phyloP scores from a whole-genome alignment of 495 filamentous ascomycete genomes.

The Astrocystis sublimbata region DNA sequence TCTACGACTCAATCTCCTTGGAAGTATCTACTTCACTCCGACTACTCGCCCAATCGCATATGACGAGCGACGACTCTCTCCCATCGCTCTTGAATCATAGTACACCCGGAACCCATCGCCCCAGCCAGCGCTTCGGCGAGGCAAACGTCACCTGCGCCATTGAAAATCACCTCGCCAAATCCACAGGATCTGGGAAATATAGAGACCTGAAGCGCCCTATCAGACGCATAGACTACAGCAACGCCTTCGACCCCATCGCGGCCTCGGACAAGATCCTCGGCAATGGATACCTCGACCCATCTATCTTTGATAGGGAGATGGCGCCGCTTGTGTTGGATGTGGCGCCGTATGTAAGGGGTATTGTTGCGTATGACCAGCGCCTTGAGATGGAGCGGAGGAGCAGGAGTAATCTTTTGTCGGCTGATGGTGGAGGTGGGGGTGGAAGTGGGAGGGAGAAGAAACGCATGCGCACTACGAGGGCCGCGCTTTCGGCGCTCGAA shows the following conservation, averaged over 20 bases:
- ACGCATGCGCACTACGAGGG: slow-evolving; percentile 71
- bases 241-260: slow-evolving; percentile 60
- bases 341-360: slow-evolving; percentile 79
- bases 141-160: slow-evolving; percentile 28
- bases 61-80: slow-evolving; percentile 15
- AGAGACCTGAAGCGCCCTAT: too few relatives aligned
- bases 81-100: too few relatives aligned
- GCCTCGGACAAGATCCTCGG: slow-evolving; percentile 42
- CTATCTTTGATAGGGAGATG: slow-evolving; percentile 70
- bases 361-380: slow-evolving; percentile 71
- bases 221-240: slow-evolving; percentile 46
- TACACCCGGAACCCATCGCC: too few relatives aligned
- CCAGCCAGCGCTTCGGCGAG: slow-evolving; percentile 32
- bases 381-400: slow-evolving; percentile 66
- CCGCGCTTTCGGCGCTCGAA: slow-evolving; percentile 80
- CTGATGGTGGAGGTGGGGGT: too few relatives aligned
- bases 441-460: slow-evolving; percentile 56
- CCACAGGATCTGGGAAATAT: slow-evolving; percentile 21
- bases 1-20: slow-evolving; percentile 26
- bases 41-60: slow-evolving; percentile 35
- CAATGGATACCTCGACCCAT: slow-evolving; percentile 50
- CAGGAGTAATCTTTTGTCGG: slow-evolving; percentile 62
- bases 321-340: slow-evolving; percentile 69
- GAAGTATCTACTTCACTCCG: slow-evolving; percentile 38
- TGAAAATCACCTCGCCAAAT: slow-evolving; percentile 26